Evolutionary conservation across 176 grass and related monocot genomes (phyloP).

Genomic region (Zea luxurians): DNA sequence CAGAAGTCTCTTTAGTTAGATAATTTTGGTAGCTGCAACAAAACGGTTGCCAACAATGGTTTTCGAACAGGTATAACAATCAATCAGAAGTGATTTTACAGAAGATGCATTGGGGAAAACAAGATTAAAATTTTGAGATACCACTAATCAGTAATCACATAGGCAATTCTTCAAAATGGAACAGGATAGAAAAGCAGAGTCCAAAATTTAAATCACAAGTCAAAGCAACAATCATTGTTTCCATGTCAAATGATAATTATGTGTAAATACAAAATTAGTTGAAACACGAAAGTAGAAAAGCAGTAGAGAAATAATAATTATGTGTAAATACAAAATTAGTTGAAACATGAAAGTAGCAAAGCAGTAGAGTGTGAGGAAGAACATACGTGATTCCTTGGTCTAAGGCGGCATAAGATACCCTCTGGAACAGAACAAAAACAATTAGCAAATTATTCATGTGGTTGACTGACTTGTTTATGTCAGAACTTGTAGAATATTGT

Average conservation of each 20-base stretch:
- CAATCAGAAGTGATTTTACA: slow-evolving; percentile 28
- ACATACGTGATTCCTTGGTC: slow-evolving; percentile 72
- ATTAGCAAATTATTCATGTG: slow-evolving; percentile 21
- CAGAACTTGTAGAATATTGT: background rate
- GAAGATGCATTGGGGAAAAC: background rate
- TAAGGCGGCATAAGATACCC: slow-evolving; percentile 54
- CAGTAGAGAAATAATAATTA: background rate
- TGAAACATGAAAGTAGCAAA: slow-evolving; percentile 29
- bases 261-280: background rate
- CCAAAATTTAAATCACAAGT: slow-evolving; percentile 23
- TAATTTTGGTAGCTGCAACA: slow-evolving; percentile 92
- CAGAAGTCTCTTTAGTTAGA: slow-evolving; percentile 82
- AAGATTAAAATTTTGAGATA: background rate
- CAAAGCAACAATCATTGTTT: slow-evolving; percentile 2
- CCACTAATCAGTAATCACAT: slow-evolving; percentile 11
- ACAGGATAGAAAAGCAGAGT: slow-evolving; percentile 6
- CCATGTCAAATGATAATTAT: background rate
- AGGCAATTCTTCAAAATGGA: slow-evolving; percentile 16
- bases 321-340: slow-evolving; percentile 7
- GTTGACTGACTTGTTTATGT: slow-evolving; percentile 20
- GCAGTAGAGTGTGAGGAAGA: slow-evolving; percentile 24
- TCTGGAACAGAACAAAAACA: slow-evolving; percentile 66
- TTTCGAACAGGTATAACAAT: slow-evolving; percentile 24
- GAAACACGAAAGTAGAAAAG: slow-evolving; percentile 31
- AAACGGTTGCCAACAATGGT: background rate